Percentiles rank a stretch among this genome's conserved stretches.
phyloP scores from a whole-genome alignment of 305 asterid species.

The Fraxinus ornus region DNA sequence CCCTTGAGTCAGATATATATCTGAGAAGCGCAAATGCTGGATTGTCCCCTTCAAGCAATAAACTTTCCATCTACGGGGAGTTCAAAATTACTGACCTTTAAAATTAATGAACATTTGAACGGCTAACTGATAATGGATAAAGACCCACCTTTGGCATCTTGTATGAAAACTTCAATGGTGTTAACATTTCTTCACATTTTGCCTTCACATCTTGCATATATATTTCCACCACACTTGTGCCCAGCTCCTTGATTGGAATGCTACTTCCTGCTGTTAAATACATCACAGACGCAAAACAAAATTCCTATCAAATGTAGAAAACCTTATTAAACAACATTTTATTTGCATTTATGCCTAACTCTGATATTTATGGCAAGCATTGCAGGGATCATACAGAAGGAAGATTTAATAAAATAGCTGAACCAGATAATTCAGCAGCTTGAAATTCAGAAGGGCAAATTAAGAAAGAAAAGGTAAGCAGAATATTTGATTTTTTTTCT shows the following conservation, averaged over 20 bases:
- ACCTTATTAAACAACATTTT: background rate
- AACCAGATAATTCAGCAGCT: background rate
- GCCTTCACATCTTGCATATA: slow-evolving; percentile 55
- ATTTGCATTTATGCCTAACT: slow-evolving; percentile 8
- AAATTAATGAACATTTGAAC: slow-evolving; percentile 20
- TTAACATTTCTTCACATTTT: slow-evolving; percentile 54
- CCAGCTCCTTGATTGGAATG: slow-evolving; percentile 53
- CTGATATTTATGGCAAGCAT: background rate
- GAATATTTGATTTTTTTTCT: background rate
- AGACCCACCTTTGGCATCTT: slow-evolving; percentile 44
- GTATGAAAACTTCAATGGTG: slow-evolving; percentile 43
- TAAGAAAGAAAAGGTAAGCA: background rate
- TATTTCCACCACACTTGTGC: slow-evolving; percentile 50
- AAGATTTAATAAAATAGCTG: background rate
- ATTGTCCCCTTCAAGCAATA: slow-evolving; percentile 76
- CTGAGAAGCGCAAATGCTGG: slow-evolving; percentile 64
- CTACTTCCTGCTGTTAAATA: slow-evolving; percentile 61
- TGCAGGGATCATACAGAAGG: background rate
- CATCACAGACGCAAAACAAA: slow-evolving; percentile 4
- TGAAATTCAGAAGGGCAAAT: background rate
- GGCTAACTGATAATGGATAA: slow-evolving; percentile 16
- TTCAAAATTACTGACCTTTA: slow-evolving; percentile 16
- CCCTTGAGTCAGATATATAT: slow-evolving; percentile 53
- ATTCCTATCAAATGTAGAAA: background rate
- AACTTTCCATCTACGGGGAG: slow-evolving; percentile 51